Evolutionary conservation across 2,329 filamentous ascomycete genomes (phyloP).

Genomic region (Coniochaeta sp.): DNA sequence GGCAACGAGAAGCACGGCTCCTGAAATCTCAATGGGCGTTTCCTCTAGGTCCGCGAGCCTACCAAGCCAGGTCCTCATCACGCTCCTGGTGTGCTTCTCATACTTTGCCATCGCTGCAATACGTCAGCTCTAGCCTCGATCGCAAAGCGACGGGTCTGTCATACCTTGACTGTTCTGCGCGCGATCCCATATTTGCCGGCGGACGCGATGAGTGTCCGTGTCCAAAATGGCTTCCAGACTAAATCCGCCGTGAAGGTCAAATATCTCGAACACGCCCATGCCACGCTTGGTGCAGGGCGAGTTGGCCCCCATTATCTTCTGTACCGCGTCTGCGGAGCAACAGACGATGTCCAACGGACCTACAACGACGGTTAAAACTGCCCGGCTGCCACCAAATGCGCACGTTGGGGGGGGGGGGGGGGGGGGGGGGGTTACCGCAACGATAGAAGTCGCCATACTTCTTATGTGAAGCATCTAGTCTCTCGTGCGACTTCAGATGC

Average conservation of each 20-base stretch:
- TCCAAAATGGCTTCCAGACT: background rate
- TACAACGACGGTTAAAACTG: background rate
- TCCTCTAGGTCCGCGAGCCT: background rate
- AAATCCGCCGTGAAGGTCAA: background rate
- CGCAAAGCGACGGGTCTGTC: background rate
- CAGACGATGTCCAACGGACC: background rate
- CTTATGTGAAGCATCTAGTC: constrained; percentile 6
- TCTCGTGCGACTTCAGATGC: constrained; percentile 3
- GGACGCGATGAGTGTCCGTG: background rate
- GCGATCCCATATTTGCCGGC: background rate
- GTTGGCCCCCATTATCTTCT: background rate
- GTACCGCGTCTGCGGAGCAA: background rate
- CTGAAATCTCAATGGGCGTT: background rate
- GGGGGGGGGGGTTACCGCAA: no score
- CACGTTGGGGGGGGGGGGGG: no score
- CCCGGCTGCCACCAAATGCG: no score
- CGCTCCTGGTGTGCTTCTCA: background rate
- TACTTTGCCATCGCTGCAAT: background rate
- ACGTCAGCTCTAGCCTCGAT: background rate
- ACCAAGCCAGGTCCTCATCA: background rate
- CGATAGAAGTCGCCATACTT: constrained; percentile 4
- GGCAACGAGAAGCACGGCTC: constrained; percentile 2
- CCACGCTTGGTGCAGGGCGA: background rate
- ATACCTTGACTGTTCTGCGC: background rate
- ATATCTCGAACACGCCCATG: background rate